phyloP scores from a whole-genome alignment of 345 rosid species.

The Salix suchowensis region DNA sequence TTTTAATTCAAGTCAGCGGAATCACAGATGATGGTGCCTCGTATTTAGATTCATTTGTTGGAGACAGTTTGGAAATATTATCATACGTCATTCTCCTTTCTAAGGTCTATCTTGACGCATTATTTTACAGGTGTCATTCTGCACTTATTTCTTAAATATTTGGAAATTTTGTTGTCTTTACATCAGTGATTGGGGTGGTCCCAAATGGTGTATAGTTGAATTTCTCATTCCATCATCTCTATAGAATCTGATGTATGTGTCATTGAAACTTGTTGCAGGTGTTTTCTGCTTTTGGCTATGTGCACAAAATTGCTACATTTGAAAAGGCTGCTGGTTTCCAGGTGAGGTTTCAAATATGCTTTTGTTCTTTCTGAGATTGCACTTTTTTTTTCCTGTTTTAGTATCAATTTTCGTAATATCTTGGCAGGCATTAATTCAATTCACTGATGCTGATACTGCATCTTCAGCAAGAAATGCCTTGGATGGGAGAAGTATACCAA shows the following conservation, averaged over 20 bases:
- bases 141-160: constrained; percentile 51
- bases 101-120: constrained; percentile 69
- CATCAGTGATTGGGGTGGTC: constrained; percentile 27
- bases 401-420: constrained; percentile 16
- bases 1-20: constrained; percentile 40
- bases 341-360: constrained; percentile 39
- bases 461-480: constrained; percentile 71
- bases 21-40: constrained; percentile 66
- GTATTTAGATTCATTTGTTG: constrained; percentile 62
- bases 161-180: constrained; percentile 28
- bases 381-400: not conserved
- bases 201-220: not conserved
- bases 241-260: constrained; percentile 8
- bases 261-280: constrained; percentile 52
- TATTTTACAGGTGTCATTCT: constrained; percentile 77
- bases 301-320: constrained; percentile 94
- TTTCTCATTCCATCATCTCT: constrained; percentile 3
- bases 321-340: constrained; percentile 98
- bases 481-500: constrained; percentile 97
- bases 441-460: constrained; percentile 86
- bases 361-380: constrained; percentile 13
- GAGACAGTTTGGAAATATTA: constrained; percentile 74
- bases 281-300: constrained; percentile 97
- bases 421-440: constrained; percentile 85
- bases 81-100: constrained; percentile 69